Evolutionary conservation across 148 eudicot genomes (phyloP).

Genomic region (Talinum fruticosum): DNA sequence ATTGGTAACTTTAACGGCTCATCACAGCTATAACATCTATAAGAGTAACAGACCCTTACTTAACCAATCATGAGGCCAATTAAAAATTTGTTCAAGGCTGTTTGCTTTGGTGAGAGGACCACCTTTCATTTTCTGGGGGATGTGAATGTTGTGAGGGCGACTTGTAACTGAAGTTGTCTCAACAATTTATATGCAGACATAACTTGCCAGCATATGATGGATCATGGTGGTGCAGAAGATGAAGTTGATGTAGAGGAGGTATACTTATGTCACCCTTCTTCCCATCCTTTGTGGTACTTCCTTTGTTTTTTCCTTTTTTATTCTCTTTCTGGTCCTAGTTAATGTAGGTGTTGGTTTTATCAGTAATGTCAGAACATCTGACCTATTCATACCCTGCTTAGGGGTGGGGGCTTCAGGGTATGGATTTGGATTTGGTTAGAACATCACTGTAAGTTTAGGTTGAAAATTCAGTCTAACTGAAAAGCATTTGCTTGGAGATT

Average conservation of each 20-base stretch:
- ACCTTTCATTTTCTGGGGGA: not conserved
- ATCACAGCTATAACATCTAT: too few relatives aligned
- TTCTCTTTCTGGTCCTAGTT: not conserved
- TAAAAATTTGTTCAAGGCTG: not conserved
- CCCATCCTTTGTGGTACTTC: too few relatives aligned
- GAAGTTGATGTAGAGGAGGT: slow-evolving; percentile 51
- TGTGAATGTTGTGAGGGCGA: not conserved
- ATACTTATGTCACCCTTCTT: not conserved
- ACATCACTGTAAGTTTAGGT: too few relatives aligned
- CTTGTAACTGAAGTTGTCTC: not conserved
- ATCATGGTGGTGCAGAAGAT: slow-evolving; percentile 31
- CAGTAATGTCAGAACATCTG: too few relatives aligned
- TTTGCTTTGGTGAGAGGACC: not conserved
- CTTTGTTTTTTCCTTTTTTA: not conserved
- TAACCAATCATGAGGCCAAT: too few relatives aligned
- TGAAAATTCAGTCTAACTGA: not conserved
- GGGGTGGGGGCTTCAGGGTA: too few relatives aligned
- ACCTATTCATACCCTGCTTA: too few relatives aligned
- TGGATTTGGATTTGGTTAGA: too few relatives aligned
- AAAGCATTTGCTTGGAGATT: not conserved
- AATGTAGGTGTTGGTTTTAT: too few relatives aligned
- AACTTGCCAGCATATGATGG: slow-evolving; percentile 24
- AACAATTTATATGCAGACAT: slow-evolving; percentile 8
- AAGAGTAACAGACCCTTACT: too few relatives aligned
- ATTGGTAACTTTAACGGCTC: too few relatives aligned